Evolutionary conservation across 2,329 filamentous ascomycete genomes (phyloP).

Genomic region (Aspergillus thermomutatus): DNA sequence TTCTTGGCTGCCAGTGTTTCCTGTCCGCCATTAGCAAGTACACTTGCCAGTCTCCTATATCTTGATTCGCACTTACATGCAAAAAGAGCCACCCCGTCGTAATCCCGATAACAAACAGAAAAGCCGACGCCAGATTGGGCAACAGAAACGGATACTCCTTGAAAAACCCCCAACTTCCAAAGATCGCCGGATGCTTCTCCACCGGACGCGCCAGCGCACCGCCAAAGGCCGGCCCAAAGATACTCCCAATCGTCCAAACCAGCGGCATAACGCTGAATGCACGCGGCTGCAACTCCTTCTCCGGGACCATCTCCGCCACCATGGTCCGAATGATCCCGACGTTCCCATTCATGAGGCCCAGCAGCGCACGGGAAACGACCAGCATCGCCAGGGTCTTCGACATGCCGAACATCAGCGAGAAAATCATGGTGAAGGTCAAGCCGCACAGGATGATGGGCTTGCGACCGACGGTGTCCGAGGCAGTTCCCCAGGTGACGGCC

Average conservation of each 20-base stretch:
- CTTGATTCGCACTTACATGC: slow-evolving; percentile 45
- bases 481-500: slow-evolving; percentile 70
- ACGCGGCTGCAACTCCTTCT: slow-evolving; percentile 78
- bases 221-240: slow-evolving; percentile 84
- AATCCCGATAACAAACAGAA: slow-evolving; percentile 76
- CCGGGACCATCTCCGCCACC: slow-evolving; percentile 87
- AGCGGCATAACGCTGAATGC: slow-evolving; percentile 94
- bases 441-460: slow-evolving; percentile 77
- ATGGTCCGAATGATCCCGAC: slow-evolving; percentile 90
- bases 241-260: slow-evolving; percentile 81
- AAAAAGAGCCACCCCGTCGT: slow-evolving; percentile 74
- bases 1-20: slow-evolving; percentile 78
- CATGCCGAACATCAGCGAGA: slow-evolving; percentile 79
- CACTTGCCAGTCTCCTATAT: slow-evolving; percentile 39
- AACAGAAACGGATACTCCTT: slow-evolving; percentile 75
- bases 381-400: slow-evolving; percentile 77
- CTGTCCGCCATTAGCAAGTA: slow-evolving; percentile 30
- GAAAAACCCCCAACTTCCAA: slow-evolving; percentile 65
- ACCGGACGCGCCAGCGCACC: slow-evolving; percentile 81
- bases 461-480: slow-evolving; percentile 74
- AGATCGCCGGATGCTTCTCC: slow-evolving; percentile 67
- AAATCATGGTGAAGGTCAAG: slow-evolving; percentile 73
- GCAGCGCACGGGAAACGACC: slow-evolving; percentile 70
- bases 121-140: slow-evolving; percentile 74
- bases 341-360: slow-evolving; percentile 84